Evolutionary conservation across 2,329 filamentous ascomycete genomes (phyloP), one percentile per base, ranked within the genome.

Genomic region (Myrmaecium sp.): DNA sequence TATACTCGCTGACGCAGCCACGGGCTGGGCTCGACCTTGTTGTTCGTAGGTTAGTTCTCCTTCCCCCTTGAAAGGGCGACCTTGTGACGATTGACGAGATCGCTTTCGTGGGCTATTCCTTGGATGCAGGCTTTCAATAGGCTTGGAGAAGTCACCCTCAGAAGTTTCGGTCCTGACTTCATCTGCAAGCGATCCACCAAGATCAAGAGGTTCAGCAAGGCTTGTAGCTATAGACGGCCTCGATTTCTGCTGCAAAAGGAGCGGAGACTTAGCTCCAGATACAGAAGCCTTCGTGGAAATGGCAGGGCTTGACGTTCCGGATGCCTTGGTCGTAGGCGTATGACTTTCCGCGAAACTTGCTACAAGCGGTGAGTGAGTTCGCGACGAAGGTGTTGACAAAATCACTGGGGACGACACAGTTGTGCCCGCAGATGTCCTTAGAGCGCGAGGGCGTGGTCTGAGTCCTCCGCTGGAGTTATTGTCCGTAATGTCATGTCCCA

Each of bases 291-390:
- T 49, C 14, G 37, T 41, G 5, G 44, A 42, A 4, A 42, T 28
- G 5, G 42, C 39, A 21, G 41, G 34, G 30, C 20, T 44, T 3
- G 47, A 48, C 4, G 39, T 28, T 30, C 40, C 47, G 21, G 48
- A 49, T 28, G 44, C 45, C 15, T 43, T 44, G n/a, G 46, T 46
- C n/a, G 41, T 40, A 8, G 45, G 46, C 3, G 40, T 40, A 8
- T 33, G 34, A 4, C 36, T 30, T 11, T 54, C 50, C n/a, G 43
- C 39, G 28, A 55, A 53, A 18, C 34, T 42, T 24, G 46, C 28
- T 8, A 39, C 37, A n/a, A 50, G 39, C 7, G 52, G 52, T 14
- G 52, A 55, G 26, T 54, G 49, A 28, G 53, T 32, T 25, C 46
- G 39, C 15, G 52, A 54, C 0, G 46, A 43, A 10, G 49, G 39